Evolutionary conservation across 768 basidiomycete genomes (phyloP).

Genomic region (Termitomyces sp.): DNA sequence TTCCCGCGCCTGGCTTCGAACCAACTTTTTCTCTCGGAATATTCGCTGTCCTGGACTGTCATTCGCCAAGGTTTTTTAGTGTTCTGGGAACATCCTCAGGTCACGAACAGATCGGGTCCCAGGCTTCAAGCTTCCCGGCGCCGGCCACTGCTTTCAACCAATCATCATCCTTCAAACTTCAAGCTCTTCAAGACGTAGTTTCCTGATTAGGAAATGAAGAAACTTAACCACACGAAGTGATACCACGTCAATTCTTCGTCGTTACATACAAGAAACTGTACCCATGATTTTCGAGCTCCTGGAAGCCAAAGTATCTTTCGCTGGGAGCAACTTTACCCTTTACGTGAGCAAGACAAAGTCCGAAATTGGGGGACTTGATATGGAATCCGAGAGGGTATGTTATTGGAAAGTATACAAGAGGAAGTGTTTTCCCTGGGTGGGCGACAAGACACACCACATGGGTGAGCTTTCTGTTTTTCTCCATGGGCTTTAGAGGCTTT

Average conservation of each 20-base stretch:
- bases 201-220: neutral
- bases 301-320: constrained; percentile 19
- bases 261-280: constrained; percentile 23
- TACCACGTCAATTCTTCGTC: constrained; percentile 24
- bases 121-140: constrained; percentile 20
- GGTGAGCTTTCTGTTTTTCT: constrained; percentile 16
- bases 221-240: neutral
- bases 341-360: constrained; percentile 22
- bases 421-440: constrained; percentile 20
- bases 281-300: constrained; percentile 25
- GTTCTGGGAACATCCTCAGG: constrained; percentile 19
- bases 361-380: constrained; percentile 14
- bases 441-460: constrained; percentile 22
- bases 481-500: neutral
- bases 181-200: constrained; percentile 8
- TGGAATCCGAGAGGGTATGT: constrained; percentile 30
- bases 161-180: neutral
- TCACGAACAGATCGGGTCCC: constrained; percentile 25
- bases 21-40: constrained; percentile 23
- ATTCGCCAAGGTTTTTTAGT: constrained; percentile 1
- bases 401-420: constrained; percentile 25
- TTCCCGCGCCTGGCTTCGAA: constrained; percentile 8
- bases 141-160: constrained; percentile 17
- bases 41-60: constrained; percentile 15
- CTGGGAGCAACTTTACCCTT: constrained; percentile 26